Evolutionary conservation across 257 asterid species (phyloP).

Genomic region (Catharanthus roseus): DNA sequence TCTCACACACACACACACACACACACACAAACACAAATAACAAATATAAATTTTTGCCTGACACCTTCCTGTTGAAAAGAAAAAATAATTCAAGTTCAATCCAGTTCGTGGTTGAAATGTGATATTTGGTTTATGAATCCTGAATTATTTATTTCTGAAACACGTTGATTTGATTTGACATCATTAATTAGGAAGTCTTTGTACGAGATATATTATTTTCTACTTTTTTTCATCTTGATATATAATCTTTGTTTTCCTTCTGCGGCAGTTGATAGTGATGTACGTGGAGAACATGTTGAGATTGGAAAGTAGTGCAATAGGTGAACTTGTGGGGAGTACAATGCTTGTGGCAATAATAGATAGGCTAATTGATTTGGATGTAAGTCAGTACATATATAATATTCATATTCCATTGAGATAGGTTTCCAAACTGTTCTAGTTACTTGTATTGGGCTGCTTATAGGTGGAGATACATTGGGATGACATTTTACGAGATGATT

Average conservation of each 20-base stretch:
- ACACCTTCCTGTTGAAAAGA: neutral
- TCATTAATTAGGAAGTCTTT: neutral
- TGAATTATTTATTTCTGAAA: neutral
- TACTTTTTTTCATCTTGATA: neutral
- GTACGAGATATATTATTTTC: neutral
- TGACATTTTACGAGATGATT: slow-evolving; percentile 72
- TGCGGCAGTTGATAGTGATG: slow-evolving; percentile 47
- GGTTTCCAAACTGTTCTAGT: slow-evolving; percentile 3
- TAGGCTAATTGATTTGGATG: slow-evolving; percentile 76
- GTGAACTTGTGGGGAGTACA: slow-evolving; percentile 62
- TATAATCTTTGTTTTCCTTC: slow-evolving; percentile 1
- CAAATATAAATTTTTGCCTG: no score
- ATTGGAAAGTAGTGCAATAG: slow-evolving; percentile 61
- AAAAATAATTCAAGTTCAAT: neutral
- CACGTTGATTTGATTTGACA: neutral
- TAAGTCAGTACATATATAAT: slow-evolving; percentile 33
- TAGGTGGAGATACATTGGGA: slow-evolving; percentile 84
- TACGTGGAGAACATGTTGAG: slow-evolving; percentile 86
- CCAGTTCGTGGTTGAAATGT: neutral
- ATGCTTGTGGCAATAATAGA: slow-evolving; percentile 59
- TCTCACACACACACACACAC: no score
- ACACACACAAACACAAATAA: no score
- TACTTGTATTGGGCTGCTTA: slow-evolving; percentile 14
- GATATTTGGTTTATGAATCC: neutral
- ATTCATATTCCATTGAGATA: neutral